Evolutionary conservation across 2,329 filamentous ascomycete species (phyloP), one percentile per base, ranked within the genome.

Genomic region (Arthrobotrys conoides): DNA sequence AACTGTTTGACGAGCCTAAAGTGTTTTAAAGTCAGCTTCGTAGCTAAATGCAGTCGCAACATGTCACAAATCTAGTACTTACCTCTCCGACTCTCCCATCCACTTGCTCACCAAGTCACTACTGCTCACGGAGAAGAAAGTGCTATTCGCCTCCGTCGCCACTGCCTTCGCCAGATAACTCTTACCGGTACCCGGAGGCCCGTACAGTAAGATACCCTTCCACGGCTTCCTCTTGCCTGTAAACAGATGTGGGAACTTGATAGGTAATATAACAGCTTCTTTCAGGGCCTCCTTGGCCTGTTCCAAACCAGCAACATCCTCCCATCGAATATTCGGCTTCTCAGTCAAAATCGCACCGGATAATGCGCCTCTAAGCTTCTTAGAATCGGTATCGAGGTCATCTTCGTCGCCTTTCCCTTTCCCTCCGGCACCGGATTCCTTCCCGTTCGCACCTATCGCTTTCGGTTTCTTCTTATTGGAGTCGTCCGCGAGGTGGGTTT

Each of bases 71-170:
- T 10, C 51, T 72, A n/a, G 27, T 20, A 82, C 87, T 61, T 86
- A 96, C 93, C 94, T 90, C 90, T 99, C 96, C 87, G 93, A 96
- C 86, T 99, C 96, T 87, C 96, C 96, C 96, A 99, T 99, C 96
- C 96, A 99, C 84, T 99, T 99, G 85, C 93, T 97, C 79, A 99
- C 96, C 85, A 99, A 85, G 84, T 99, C 96, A 83, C 93, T 97
- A 88, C 93, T 97, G 86, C 93, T 97, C 81, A 99, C 95, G 83
- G 94, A 97, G 88, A 99, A 99, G 84, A 99, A 99, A 2, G 96
- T 98, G 85, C 94, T 97, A 85, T 99, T 98, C 76, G 96, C 96
- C 86, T 99, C 96, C 18, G 96, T 99, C 67, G 96, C 96, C 64
- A 99, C 95, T 1, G 96, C 96, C 85, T 98, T 99, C 80, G 96